phyloP scores from a whole-genome alignment of 192 early-diverging fungal genomes.

The Powellomyces hirtus region DNA sequence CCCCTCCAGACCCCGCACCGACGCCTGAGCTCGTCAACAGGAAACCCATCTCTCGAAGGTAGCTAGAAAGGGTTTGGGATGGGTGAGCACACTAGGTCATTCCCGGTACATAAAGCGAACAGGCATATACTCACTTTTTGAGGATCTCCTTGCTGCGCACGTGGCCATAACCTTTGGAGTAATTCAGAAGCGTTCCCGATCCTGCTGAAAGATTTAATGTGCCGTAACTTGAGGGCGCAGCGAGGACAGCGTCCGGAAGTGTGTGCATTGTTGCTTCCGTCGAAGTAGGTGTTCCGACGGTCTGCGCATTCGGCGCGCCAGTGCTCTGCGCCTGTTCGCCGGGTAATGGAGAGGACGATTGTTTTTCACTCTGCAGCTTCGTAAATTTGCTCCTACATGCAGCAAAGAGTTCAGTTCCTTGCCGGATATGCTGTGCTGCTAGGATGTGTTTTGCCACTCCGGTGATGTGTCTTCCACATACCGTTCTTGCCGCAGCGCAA shows the following conservation, averaged over 20 bases:
- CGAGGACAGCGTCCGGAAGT: constrained; percentile 14
- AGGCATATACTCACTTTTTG: constrained; percentile 56
- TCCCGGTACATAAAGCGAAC: no score
- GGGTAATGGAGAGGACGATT: not conserved
- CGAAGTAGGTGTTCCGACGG: not conserved
- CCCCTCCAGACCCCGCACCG: no score
- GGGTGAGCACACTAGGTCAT: no score
- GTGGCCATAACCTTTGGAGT: constrained; percentile 57
- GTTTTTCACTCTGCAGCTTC: constrained; percentile 5
- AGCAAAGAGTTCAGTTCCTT: no score
- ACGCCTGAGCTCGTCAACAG: constrained; percentile 31
- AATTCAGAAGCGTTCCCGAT: constrained; percentile 32
- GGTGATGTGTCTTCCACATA: constrained; percentile 23
- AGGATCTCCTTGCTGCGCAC: constrained; percentile 66
- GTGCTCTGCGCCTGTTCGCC: not conserved
- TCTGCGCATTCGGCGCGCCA: not conserved
- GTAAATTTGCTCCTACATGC: constrained; percentile 2
- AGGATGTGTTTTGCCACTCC: not conserved
- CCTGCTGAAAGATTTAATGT: constrained; percentile 18
- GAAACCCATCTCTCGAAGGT: constrained; percentile 45
- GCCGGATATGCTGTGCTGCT: no score
- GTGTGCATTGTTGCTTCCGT: not conserved
- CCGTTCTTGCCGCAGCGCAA: constrained; percentile 74
- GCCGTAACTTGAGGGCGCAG: constrained; percentile 26
- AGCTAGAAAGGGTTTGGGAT: no score